These are phyloP conservation scores for Dalbergia cultrata DNA, from an alignment of 306 rosid genomes.

Conservation along the genomic window DNA sequence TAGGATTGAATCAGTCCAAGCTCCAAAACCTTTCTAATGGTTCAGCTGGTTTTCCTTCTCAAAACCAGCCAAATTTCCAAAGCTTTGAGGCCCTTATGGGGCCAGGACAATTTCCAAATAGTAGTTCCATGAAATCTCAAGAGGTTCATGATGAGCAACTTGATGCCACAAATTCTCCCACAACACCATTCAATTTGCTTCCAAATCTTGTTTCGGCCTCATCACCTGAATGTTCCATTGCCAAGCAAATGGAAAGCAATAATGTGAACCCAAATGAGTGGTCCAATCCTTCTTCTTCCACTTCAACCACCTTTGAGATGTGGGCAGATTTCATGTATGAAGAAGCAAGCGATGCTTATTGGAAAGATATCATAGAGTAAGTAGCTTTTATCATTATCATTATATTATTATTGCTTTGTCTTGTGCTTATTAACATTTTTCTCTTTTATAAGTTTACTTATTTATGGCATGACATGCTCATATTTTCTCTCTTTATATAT, in stretches of 20 bases:
- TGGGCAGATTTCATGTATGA: conserved; percentile 65
- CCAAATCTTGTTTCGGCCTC: conserved; percentile 57
- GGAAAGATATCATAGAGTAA: conserved; percentile 67
- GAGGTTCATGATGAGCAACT: conserved; percentile 26
- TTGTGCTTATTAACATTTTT: background rate
- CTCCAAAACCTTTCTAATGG: conserved; percentile 37
- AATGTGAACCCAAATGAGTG: conserved; percentile 43
- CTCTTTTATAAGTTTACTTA: background rate
- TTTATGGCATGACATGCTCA: background rate
- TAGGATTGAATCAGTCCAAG: conserved; percentile 48
- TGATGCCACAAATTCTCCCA: conserved; percentile 32
- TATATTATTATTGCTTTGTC: conserved; percentile 3
- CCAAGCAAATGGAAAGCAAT: conserved; percentile 46
- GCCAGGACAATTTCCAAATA: conserved; percentile 21
- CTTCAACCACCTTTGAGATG: conserved; percentile 61
- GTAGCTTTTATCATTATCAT: conserved; percentile 25
- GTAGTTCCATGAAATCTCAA: conserved; percentile 33
- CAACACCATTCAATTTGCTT: conserved; percentile 48
- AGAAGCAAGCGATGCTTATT: conserved; percentile 57
- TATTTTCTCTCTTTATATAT: conserved; percentile 10
- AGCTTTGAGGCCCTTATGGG: conserved; percentile 40
- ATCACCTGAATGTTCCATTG: conserved; percentile 50
- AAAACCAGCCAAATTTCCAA: conserved; percentile 46
- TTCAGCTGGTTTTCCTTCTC: conserved; percentile 44
- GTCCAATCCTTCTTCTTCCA: conserved; percentile 44